Base-by-base conservation (phyloP, 805 yeast genomes). In the Candida broadrunensis region DNA sequence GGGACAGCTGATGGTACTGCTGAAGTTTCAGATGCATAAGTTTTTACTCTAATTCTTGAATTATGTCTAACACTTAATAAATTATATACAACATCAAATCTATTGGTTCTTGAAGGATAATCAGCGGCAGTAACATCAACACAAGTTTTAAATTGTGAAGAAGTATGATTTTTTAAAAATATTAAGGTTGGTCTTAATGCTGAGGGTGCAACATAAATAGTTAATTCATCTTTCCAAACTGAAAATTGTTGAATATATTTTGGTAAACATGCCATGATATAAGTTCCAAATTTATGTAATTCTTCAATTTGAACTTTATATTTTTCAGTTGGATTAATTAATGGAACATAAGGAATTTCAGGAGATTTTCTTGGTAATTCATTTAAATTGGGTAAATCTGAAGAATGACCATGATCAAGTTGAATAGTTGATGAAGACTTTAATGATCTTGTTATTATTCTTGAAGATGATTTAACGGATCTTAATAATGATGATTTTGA, bases 181-280 rank as follows among this genome's bases (percentile, higher is more conserved):
- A 77, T 64, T 60, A 82, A 65, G 43, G 80, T 80, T n/a, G 88
- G 93, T 49, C 80, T 71, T 41, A 88, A 61, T 5, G 88, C 90
- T 18, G 77, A 65, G 34, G 96, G 96, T 2, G 88, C 85, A 44
- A 84, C 78, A 61, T 80, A 82, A 38, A 88, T 63, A 33, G 83
- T 77, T 60, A 88, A 77, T 66, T 88, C 96, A 59, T 88, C 95
- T 65, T 88, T 88, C 96, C 95, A 88, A 36, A 88, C 96, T 5
- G 87, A 73, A 54, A 86, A 88, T 61, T 84, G 84, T 67, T 88
- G 95, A 47, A 88, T 75, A 56, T 69, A 85, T 63, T 86, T 88
- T 36, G 96, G 96, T 67, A 88, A 58, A 47, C 86, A 78, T 7
- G 87, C 75, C 75, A 84, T 83, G 49, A 88, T 61, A 58, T 88